Evolutionary conservation across 352 stramenopile genomes (phyloP).

Genomic region (Globisporangium middletonii): DNA sequence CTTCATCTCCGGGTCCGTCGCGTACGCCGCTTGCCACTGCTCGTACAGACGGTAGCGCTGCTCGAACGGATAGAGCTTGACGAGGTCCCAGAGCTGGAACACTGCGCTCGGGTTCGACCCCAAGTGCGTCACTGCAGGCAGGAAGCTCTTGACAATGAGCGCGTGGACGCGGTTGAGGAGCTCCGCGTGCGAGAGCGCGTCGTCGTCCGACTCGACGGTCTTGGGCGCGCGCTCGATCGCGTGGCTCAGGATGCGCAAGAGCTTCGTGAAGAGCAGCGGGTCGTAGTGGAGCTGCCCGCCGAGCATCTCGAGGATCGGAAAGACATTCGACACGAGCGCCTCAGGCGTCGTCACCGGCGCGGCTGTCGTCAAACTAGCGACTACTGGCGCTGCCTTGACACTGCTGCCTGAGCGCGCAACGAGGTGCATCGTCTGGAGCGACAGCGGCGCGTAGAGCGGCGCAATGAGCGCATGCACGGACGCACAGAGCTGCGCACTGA

Average conservation of each 20-base stretch:
- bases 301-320: slow-evolving; percentile 59
- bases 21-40: slow-evolving; percentile 65
- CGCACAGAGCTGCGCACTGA: slow-evolving; percentile 57
- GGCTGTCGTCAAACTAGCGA: slow-evolving; percentile 16
- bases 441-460: slow-evolving; percentile 50
- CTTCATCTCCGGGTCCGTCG: slow-evolving; percentile 47
- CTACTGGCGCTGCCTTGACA: background rate
- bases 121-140: slow-evolving; percentile 72
- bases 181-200: slow-evolving; percentile 15
- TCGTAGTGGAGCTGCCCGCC: slow-evolving; percentile 63
- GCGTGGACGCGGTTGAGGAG: slow-evolving; percentile 21
- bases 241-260: slow-evolving; percentile 59
- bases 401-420: slow-evolving; percentile 6
- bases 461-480: slow-evolving; percentile 63
- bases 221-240: slow-evolving; percentile 33
- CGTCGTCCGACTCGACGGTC: slow-evolving; percentile 7
- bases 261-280: slow-evolving; percentile 64
- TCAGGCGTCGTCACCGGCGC: slow-evolving; percentile 28
- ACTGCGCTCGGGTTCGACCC: slow-evolving; percentile 67
- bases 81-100: slow-evolving; percentile 79
- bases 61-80: slow-evolving; percentile 73
- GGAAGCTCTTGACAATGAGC: slow-evolving; percentile 53
- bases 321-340: slow-evolving; percentile 43
- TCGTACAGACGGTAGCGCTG: slow-evolving; percentile 80
- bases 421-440: slow-evolving; percentile 43